phyloP scores from a whole-genome alignment of 176 grass and related monocot species.

The Puccinellia tenuiflora region DNA sequence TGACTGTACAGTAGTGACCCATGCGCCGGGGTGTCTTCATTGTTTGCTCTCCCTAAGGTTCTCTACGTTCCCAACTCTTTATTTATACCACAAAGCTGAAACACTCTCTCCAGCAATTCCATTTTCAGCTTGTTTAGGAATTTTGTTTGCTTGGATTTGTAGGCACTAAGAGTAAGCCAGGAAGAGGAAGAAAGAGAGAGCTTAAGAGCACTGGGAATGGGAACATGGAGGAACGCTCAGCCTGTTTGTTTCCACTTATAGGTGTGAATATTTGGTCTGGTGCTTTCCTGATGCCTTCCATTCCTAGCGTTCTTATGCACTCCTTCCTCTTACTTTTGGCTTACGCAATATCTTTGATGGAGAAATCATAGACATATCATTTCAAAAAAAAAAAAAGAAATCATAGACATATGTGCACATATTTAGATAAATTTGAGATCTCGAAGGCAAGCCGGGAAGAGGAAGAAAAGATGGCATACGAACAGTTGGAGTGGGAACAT shows the following conservation, averaged over 20 bases:
- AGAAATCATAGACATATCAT: not conserved
- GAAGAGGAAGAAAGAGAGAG: conserved; percentile 29
- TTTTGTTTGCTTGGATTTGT: not conserved
- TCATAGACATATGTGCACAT: not conserved
- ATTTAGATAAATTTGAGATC: not conserved
- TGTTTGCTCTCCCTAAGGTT: not conserved
- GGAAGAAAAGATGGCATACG: not conserved
- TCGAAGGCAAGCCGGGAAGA: not conserved
- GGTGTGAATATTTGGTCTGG: not conserved
- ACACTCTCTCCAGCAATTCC: not conserved
- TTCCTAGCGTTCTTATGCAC: conserved; percentile 9
- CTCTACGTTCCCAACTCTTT: not conserved
- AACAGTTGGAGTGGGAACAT: not conserved
- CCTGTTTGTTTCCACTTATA: not conserved
- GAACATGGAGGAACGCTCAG: conserved; percentile 33
- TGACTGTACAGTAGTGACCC: not conserved
- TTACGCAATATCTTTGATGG: not conserved
- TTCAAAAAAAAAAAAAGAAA: no score
- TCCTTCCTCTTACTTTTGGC: conserved; percentile 9
- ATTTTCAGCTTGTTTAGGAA: not conserved
- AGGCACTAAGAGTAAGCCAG: not conserved
- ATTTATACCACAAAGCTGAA: not conserved
- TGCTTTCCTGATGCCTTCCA: conserved; percentile 18
- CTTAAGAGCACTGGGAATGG: conserved; percentile 24
- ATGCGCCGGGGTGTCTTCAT: not conserved